Conservation (phyloP, 2,329 filamentous ascomycete species). For the Hypoxylon sp. region DNA sequence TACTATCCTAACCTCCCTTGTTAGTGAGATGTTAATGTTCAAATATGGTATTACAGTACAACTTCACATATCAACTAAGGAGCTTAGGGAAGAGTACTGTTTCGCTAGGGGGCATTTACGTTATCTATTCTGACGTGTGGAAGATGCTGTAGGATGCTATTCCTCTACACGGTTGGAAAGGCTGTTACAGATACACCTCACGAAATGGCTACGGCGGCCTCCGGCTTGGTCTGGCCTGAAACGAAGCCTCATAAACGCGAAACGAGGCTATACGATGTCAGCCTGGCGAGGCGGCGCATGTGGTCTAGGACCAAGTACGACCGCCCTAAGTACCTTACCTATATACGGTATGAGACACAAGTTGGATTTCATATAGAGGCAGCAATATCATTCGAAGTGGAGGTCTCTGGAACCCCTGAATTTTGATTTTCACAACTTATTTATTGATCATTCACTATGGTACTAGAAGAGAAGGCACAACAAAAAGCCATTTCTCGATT, state of each 20-base stretch:
- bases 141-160: not conserved
- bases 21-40: not conserved
- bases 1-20: not conserved
- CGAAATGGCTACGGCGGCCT: not conserved
- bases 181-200: too few species aligned
- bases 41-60: not conserved
- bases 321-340: not conserved
- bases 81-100: not conserved
- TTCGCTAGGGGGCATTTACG: not conserved
- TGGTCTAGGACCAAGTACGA: not conserved
- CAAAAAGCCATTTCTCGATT: conserved; percentile 1
- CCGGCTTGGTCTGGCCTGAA: not conserved
- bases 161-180: not conserved
- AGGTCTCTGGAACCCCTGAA: not conserved
- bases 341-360: not conserved
- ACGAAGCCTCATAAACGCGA: not conserved
- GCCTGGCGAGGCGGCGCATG: not conserved
- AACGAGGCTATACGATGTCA: not conserved
- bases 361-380: not conserved
- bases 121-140: not conserved
- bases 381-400: not conserved
- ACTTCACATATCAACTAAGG: not conserved
- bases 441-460: conserved; percentile 1
- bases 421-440: not conserved
- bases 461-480: not conserved